Evolutionary conservation across 2,329 filamentous ascomycete species (phyloP), one percentile per base, ranked within the genome.

Genomic region (Epichloe elymi): DNA sequence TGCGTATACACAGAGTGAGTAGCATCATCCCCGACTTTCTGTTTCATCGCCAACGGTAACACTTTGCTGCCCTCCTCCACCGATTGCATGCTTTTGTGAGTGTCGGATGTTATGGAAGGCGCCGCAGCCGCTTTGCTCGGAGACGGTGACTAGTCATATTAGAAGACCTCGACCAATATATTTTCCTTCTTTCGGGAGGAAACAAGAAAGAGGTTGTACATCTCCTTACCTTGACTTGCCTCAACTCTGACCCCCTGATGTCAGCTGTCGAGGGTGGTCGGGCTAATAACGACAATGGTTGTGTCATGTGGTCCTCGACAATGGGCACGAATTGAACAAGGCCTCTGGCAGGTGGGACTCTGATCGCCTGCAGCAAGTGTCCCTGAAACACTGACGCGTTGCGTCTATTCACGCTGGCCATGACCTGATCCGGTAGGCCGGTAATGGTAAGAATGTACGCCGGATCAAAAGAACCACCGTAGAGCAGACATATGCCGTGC

Each of bases 371-470:
- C 14, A 81, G 74, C 65, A 95, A 76, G 63, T 86, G 83, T n/a
- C 73, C 74, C 62, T 93, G 86, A 3, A 94, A 77, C 17, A 94
- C 68, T n/a, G 76, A 74, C 1, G 87, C 81, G 64, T 91, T 93
- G 55, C 88, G 80, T 63, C 86, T 85, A 69, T 95, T 95, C 49
- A 80, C 87, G 3, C 81, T 77, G 0, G 86, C 79, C 54, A 83
- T 82, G 2, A 93, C 70, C 56, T 87, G 76, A 11, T 74, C 74
- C 1, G 85, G 75, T 10, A 93, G 72, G 0, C 87, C 82, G 37
- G 78, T 83, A 53, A 95, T 78, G 36, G 80, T 84, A 60, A 95
- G 72, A 53, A 83, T 76, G 62, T 95, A 96, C 19, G 87, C 86
- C 3, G 87, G 85, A 48, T 89, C 84, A 56, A 87, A 85, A 5